phyloP scores from a whole-genome alignment of 805 yeast genomes.

The Monosporozyma servazzii region DNA sequence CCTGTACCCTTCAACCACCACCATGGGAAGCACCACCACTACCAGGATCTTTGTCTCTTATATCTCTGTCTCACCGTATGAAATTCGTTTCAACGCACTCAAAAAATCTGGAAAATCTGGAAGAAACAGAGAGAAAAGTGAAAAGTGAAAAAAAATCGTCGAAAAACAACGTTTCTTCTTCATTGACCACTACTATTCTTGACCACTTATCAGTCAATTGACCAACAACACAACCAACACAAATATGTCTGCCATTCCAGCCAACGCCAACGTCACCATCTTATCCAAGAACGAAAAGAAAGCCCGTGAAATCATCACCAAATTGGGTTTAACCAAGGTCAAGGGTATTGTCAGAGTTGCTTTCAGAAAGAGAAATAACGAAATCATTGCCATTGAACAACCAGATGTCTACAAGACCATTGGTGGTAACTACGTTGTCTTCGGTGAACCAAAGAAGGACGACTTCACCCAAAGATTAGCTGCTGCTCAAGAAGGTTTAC shows the following conservation, averaged over 20 bases:
- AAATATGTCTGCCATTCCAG: constrained; percentile 23
- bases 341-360: constrained; percentile 93
- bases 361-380: constrained; percentile 86
- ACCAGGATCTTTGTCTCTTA: background rate
- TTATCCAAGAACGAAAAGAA: constrained; percentile 88
- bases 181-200: background rate
- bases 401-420: constrained; percentile 96
- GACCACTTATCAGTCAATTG: too few species aligned
- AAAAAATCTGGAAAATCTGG: background rate
- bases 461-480: constrained; percentile 83
- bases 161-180: background rate
- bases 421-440: constrained; percentile 87
- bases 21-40: background rate
- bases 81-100: background rate
- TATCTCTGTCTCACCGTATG: background rate
- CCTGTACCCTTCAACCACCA: background rate
- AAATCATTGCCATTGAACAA: constrained; percentile 78
- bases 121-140: too few species aligned
- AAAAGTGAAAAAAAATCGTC: background rate
- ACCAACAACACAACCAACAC: background rate
- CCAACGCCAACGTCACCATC: constrained; percentile 40
- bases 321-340: constrained; percentile 81
- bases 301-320: constrained; percentile 83
- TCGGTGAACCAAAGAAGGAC: constrained; percentile 96
- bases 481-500: constrained; percentile 62